Conservation (phyloP, 768 basidiomycete species). For the Tulasnella sp. region DNA sequence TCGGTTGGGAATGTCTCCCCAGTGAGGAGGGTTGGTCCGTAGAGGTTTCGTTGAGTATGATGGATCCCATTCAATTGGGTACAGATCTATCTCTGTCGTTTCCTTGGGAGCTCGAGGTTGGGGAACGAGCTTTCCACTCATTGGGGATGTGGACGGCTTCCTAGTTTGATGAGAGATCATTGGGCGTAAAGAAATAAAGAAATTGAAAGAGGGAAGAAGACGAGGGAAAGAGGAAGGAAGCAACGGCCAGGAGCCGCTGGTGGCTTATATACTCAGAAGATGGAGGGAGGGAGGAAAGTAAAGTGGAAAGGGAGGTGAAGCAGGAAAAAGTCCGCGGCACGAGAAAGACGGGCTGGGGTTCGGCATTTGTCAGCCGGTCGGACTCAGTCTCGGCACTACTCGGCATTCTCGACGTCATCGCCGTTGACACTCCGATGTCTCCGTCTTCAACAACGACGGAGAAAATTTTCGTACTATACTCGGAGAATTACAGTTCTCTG, state of each 20-base stretch:
- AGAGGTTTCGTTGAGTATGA: not conserved
- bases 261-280: not conserved
- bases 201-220: not conserved
- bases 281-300: not conserved
- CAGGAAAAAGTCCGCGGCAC: not conserved
- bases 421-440: not conserved
- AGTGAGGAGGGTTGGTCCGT: slow-evolving; percentile 1
- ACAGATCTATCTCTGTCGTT: not conserved
- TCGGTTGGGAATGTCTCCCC: not conserved
- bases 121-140: not conserved
- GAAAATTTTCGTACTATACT: not conserved
- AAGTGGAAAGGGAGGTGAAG: too few species aligned
- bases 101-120: not conserved
- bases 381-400: not conserved
- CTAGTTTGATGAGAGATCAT: not conserved
- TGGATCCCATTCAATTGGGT: not conserved
- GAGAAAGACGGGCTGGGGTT: not conserved
- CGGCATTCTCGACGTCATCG: not conserved
- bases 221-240: not conserved
- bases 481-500: not conserved
- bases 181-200: not conserved
- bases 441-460: not conserved
- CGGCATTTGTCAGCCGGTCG: not conserved
- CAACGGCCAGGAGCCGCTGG: not conserved
- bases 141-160: not conserved